Base-by-base conservation (phyloP, 768 basidiomycete species). In the Auriscalpium microsporum region DNA sequence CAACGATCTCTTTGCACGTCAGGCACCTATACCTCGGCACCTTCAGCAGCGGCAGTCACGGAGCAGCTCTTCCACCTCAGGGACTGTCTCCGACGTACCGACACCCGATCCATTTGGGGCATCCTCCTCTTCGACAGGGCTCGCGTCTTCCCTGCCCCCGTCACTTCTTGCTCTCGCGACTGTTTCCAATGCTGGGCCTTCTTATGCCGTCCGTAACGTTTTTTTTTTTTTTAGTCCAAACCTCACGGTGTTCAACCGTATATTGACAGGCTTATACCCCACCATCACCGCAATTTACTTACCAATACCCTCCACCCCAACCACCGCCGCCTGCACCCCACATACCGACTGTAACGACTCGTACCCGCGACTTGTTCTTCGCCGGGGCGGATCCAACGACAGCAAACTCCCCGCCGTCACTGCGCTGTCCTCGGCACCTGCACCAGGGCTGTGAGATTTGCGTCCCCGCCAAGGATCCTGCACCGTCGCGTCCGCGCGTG, bases 1-100 rank as follows among this genome's bases (percentile, higher is more conserved):
- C 68, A 91, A 91, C 59, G 89, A 91, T 61, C 70, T 93, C 8
- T 91, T 91, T 64, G 83, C 86, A 23, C 79, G 88, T 21, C 82
- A 85, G 63, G 75, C 81, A 0, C 83, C 83, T 1, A 55, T 70
- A 11, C 65, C 69, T 4, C 70, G 56, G 14, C 55, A 54, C 35
- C 53, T 55, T 13, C 48, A 56, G 8, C 45, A 53, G 28, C 28
- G 28, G n/a, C 52, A 56, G 23, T 50, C 63, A 8, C 63, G 52
- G 45, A 45, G 60, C 50, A 56, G 56, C 3, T 65, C 64, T 4
- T 65, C 67, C 6, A 40, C 49, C 5, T 40, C 28, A n/a, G 54
- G 23, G 62, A 75, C 45, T 64, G 67, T 50, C 60, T 69, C 56
- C 48, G 53, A 17, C 53, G 6, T 37, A 4, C 48, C 54, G 13